Evolutionary conservation across 148 eudicot genomes (phyloP).

Genomic region (Drosera capensis): DNA sequence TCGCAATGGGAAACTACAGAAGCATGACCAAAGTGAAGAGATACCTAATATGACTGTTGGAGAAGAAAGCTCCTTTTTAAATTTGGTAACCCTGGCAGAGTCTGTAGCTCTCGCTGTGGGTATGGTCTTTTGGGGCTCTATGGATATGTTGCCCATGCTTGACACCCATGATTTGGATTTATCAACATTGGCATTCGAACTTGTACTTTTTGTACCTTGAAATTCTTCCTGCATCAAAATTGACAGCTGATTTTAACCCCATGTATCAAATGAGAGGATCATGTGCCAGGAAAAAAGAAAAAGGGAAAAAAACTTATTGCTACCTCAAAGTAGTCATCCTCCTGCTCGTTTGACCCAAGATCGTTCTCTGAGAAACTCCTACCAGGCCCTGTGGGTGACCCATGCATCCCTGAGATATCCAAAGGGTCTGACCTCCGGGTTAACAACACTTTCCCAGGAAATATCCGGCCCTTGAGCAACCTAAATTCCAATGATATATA

Average conservation of each 20-base stretch:
- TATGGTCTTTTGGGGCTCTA: conserved; percentile 45
- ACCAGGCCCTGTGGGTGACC: conserved; percentile 35
- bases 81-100: conserved; percentile 83
- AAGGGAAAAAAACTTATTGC: conserved; percentile 4
- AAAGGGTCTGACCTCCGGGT: conserved; percentile 63
- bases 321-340: conserved; percentile 48
- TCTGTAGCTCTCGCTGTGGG: conserved; percentile 76
- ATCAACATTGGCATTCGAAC: conserved; percentile 21
- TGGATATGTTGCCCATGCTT: conserved; percentile 22
- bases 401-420: conserved; percentile 29
- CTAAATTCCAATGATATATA: conserved; percentile 27
- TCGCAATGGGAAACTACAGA: no score
- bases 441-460: conserved; percentile 87
- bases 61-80: conserved; percentile 65
- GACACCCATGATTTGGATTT: conserved; percentile 30
- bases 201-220: conserved; percentile 19
- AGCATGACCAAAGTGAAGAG: no score
- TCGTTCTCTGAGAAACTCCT: conserved; percentile 53
- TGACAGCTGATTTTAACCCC: conserved; percentile 1
- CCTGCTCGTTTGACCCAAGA: conserved; percentile 34
- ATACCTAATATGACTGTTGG: conserved; percentile 71
- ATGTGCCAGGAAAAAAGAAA: neutral
- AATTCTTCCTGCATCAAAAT: conserved; percentile 32
- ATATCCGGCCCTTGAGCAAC: conserved; percentile 88
- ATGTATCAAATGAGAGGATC: neutral